Base-by-base conservation (phyloP, 768 basidiomycete genomes). In the Lentinula guzmanii region DNA sequence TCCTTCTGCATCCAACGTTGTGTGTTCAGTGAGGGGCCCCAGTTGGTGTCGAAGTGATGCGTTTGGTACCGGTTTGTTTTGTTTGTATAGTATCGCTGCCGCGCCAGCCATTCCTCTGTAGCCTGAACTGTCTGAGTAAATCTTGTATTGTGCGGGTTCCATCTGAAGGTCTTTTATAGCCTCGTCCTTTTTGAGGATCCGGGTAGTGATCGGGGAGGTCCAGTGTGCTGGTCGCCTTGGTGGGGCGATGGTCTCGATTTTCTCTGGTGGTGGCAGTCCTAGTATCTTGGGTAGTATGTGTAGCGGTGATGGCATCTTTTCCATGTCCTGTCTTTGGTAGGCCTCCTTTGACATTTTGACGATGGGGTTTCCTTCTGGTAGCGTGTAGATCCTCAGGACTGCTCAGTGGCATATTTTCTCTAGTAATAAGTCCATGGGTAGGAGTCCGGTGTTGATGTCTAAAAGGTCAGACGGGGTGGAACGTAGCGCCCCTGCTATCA, bases 81-180 rank as follows among this genome's bases (percentile, higher is more conserved):
- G 13, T 13, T 18, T 13, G 5, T 28, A 35, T 3, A 62, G 55
- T 16, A 50, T 34, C 28, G 52, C 60, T 35, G 51, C 60, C 1
- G 60, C 60, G 2, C 52, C 66, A 0, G 64, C 58, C 10, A 28
- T 46, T 18, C 52, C 45, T 15, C 63, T 56, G 16, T 33, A 50
- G 0, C 50, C 50, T 16, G 66, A 67, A 8, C 66, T 63, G 37
- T 67, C 66, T 0, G 66, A 50, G 51, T 64, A 67, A 0, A 67
- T 50, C 10, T 24, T 37, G 16, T 28, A 31, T 43, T 21, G 10
- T 15, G 51, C 41, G 13, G 15, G 10, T 1, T 34, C 31, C 2
- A 11, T 13, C 9, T 51, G 3, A 11, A n/a, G 2, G 7, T 50
- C 2, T 9, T 33, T 4, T 0, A 18, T n/a, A 0, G 46, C 58